Conservation (phyloP, 352 stramenopile species). For the Phytophthora brassicae region DNA sequence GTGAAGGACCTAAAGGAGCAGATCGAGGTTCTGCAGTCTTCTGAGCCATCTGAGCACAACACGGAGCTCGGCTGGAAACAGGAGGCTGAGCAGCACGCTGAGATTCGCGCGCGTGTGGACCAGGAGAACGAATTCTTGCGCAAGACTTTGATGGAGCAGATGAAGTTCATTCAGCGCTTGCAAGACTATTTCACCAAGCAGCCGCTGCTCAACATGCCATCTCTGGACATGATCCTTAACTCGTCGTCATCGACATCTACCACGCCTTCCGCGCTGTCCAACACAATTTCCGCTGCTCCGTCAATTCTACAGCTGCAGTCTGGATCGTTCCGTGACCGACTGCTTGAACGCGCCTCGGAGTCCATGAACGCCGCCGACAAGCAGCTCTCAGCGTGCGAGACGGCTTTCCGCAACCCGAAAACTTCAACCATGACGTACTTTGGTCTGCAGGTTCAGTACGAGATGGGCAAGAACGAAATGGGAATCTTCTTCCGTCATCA, state of each 20-base stretch:
- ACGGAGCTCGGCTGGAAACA: constrained; percentile 89
- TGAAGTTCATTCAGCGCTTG: constrained; percentile 90
- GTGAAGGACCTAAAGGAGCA: constrained; percentile 90
- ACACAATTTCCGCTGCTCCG: constrained; percentile 59
- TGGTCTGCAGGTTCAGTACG: constrained; percentile 86
- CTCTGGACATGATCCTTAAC: constrained; percentile 84
- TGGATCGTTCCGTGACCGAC: constrained; percentile 78
- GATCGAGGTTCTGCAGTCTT: constrained; percentile 88
- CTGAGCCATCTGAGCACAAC: constrained; percentile 87
- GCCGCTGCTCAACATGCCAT: constrained; percentile 88
- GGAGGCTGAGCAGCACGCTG: constrained; percentile 85
- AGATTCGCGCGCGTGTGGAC: constrained; percentile 86
- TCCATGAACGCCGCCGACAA: constrained; percentile 62
- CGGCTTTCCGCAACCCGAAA: constrained; percentile 78
- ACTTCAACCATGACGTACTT: constrained; percentile 91
- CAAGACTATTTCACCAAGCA: constrained; percentile 92
- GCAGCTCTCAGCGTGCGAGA: constrained; percentile 70
- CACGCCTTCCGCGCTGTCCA: constrained; percentile 60
- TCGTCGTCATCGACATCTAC: constrained; percentile 64
- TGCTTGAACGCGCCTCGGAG: constrained; percentile 65
- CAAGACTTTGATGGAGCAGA: constrained; percentile 90
- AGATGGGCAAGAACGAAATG: constrained; percentile 88
- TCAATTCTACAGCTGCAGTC: constrained; percentile 74
- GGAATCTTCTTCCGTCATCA: constrained; percentile 86
- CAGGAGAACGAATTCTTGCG: constrained; percentile 90